These are phyloP conservation scores for Candida cerambycidarum DNA, from an alignment of 805 yeast genomes.

Conservation along the genomic window DNA sequence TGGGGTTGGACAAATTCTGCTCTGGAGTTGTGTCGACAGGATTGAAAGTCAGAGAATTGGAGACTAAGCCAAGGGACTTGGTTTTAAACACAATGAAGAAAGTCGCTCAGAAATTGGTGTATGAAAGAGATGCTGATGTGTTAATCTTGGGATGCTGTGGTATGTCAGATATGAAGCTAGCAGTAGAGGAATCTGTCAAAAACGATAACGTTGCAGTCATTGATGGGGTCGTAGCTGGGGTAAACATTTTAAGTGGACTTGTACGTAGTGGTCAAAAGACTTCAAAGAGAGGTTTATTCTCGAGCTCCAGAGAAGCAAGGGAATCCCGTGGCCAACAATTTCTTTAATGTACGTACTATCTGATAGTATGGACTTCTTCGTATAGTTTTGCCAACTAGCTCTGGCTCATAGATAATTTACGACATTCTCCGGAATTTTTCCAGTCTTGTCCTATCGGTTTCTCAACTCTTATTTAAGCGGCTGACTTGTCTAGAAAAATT, in stretches of 20 bases:
- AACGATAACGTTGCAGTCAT: constrained; percentile 4
- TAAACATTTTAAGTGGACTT: constrained; percentile 6
- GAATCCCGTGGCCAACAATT: constrained; percentile 3
- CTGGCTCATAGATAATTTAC: too few species aligned
- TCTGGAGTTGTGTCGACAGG: constrained; percentile 4
- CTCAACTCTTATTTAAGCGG: constrained; percentile 1
- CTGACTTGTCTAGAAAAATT: background rate
- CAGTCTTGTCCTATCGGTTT: too few species aligned
- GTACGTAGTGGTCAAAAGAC: constrained; percentile 6
- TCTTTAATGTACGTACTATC: background rate
- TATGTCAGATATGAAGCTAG: constrained; percentile 8
- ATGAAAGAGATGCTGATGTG: constrained; percentile 4
- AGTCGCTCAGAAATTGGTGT: constrained; percentile 3
- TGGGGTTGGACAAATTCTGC: constrained; percentile 3
- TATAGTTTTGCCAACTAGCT: too few species aligned
- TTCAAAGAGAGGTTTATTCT: constrained; percentile 6
- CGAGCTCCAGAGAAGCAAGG: constrained; percentile 7
- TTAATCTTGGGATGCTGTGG: constrained; percentile 9
- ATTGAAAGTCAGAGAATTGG: constrained; percentile 3
- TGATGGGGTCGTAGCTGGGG: constrained; percentile 8
- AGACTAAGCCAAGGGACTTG: constrained; percentile 2
- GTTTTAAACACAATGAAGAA: constrained; percentile 2
- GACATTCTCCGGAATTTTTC: too few species aligned
- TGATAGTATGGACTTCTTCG: too few species aligned
- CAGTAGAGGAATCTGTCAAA: constrained; percentile 6